Evolutionary conservation across 1,139 yeast genomes (phyloP), one percentile per base, ranked within the genome.

Genomic region (Chernovozyma aurita): DNA sequence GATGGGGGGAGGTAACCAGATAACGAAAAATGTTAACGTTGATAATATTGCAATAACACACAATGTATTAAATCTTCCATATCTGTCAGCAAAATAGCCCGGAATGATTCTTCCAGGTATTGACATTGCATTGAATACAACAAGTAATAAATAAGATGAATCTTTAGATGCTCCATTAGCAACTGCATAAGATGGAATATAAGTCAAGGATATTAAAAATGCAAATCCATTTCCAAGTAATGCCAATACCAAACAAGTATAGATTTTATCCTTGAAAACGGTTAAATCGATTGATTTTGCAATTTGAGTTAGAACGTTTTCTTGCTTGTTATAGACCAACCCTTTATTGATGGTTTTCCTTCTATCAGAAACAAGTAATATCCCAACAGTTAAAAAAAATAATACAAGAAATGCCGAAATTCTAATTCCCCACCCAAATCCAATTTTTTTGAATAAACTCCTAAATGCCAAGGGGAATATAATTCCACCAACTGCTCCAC

Each of bases 201-300:
- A 57, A 12, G 60, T 57, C 30, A 50, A 32, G 1, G 61, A 42
- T 11, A 59, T 45, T 31, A 55, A 44, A 39, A 56, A 57, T 8
- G 57, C 55, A 36, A 61, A 51, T 9, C 65, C 64, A 44, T 58
- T 60, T n/a, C 62, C 63, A 14, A 61, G 43, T 34, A 61, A 46
- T 14, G 61, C 55, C 16, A 55, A 28, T 4, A 59, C 65, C 31
- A 61, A 43, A 33, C 53, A 50, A 2, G 56, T 39, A 38, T 55
- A 61, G 22, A 55, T 47, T 37, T 35, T 46, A 36, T 57, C 56
- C 40, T 49, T 52, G 39, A 59, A 57, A 11, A 55, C 55, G 20
- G 41, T 44, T 11, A 58, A 44, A 42, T 59, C 63, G 33, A 61
- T 52, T 3, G 64, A 53, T 30, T 45, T 45, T 4, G 53, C 9